Evolutionary conservation across 495 filamentous ascomycete genomes (phyloP), one percentile per base, ranked within the genome.

Genomic region (Penicillium atrosanguineum): DNA sequence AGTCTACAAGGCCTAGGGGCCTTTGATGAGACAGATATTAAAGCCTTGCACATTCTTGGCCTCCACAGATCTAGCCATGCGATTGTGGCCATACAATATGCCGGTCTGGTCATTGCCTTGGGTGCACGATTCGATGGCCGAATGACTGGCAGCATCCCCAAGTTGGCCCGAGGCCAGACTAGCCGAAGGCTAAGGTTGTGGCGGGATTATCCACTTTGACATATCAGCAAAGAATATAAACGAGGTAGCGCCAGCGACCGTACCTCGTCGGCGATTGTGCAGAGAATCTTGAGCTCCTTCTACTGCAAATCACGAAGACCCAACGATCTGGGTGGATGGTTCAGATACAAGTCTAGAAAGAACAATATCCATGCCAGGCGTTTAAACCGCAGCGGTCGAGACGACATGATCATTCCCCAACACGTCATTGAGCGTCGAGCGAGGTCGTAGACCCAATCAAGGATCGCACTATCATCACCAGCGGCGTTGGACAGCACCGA

Each of bases 401-500:
- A 73, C 86, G 53, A 96, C 95, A 76, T 95, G 94, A 75, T 39
- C 15, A 3, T 39, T 19, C 93, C 93, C 2, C 91, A 97, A 72
- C 79, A 82, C 18, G 74, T 96, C 48, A 91, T 97, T 48, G 83
- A 91, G 65, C 86, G 87, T 63, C 97, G 36, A 89, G 83, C 65
- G 81, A 87, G 21, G 75, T 91, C 16, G 90, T 87, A 1, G 83
- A 80, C 2, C 60, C 83, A 57, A 82, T 85, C 50, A 94, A 96
- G 65, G 76, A 93, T 11, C 74, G 83, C 48, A 94, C 89, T 12
- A 83, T 94, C 64, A 94, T 97, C 64, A 72, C 90, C 6, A 97
- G 91, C 1, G 92, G 92, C 60, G 92, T 96, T 29, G 92, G 93
- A 31, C 91, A 96, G 67, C 92, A 97, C 68, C 93, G 96, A 73